Conservation (phyloP, 1,284 basidiomycete genomes). For the Puccinia polysora region DNA sequence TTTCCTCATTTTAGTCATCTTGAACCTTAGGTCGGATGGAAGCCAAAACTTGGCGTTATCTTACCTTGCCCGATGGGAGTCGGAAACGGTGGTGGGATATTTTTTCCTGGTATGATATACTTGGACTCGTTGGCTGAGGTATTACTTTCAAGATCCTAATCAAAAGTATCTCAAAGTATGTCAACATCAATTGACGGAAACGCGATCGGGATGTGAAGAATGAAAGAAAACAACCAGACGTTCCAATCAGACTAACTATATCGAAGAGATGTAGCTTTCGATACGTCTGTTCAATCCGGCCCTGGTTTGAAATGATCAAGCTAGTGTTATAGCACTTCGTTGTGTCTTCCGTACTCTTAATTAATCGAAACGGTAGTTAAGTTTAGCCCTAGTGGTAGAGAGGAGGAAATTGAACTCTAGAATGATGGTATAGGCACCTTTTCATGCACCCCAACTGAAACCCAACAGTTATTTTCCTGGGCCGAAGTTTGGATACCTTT, state of each 20-base stretch:
- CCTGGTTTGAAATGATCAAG: conserved; percentile 49
- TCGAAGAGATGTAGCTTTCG: conserved; percentile 47
- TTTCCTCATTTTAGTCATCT: not conserved
- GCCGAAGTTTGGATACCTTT: conserved; percentile 48
- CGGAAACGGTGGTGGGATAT: not conserved
- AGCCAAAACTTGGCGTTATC: not conserved
- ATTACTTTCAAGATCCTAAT: not conserved
- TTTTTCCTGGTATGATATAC: conserved; percentile 15
- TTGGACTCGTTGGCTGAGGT: conserved; percentile 18
- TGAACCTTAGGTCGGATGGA: not conserved
- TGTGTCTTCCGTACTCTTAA: conserved; percentile 44
- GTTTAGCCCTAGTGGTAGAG: too few relatives aligned
- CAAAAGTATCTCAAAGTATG: too few relatives aligned
- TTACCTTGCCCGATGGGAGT: conserved; percentile 20
- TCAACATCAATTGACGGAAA: too few relatives aligned
- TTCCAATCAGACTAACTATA: conserved; percentile 26
- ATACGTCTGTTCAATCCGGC: conserved; percentile 48
- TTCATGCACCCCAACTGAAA: conserved; percentile 53
- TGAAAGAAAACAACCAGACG: too few relatives aligned
- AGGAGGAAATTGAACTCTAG: too few relatives aligned
- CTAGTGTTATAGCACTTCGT: conserved; percentile 52
- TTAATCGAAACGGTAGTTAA: conserved; percentile 33
- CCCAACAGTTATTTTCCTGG: conserved; percentile 46
- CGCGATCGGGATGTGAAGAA: too few relatives aligned
- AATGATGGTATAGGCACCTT: conserved; percentile 34